A percentile compares a stretch with the other conserved stretches of the same genome.
Evolutionary conservation across 148 eudicot species (phyloP).

Genomic region (Rhododendron kiyosumense): DNA sequence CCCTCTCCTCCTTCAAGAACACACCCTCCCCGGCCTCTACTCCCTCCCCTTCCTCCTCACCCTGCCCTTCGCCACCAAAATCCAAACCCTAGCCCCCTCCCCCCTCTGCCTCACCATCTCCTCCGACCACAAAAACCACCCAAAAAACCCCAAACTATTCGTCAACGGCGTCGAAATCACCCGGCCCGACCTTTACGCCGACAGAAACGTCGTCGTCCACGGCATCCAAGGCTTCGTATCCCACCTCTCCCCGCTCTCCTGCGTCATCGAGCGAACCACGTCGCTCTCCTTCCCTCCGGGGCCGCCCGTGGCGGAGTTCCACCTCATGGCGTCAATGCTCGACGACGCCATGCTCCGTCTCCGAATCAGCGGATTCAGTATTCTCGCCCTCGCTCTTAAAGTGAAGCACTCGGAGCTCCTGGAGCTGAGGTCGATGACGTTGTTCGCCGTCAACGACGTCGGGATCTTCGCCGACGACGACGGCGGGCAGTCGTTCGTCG

Average conservation of each 20-base stretch:
- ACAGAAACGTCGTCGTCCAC: slow-evolving; percentile 11
- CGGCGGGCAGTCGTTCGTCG: slow-evolving; percentile 41
- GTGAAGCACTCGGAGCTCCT: neutral
- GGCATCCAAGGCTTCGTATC: slow-evolving; percentile 19
- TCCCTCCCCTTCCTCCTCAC: slow-evolving; percentile 25
- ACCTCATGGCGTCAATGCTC: slow-evolving; percentile 40
- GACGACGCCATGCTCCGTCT: slow-evolving; percentile 22
- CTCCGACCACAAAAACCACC: neutral
- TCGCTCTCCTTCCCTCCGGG: slow-evolving; percentile 29
- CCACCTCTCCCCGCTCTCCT: slow-evolving; percentile 20
- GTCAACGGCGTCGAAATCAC: slow-evolving; percentile 18
- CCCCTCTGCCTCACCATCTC: slow-evolving; percentile 15
- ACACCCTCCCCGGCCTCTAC: slow-evolving; percentile 44
- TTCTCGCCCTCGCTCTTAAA: slow-evolving; percentile 12
- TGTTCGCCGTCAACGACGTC: slow-evolving; percentile 36
- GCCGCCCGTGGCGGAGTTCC: slow-evolving; percentile 11
- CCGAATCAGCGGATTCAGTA: slow-evolving; percentile 17
- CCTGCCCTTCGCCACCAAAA: slow-evolving; percentile 40
- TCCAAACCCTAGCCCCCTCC: slow-evolving; percentile 26
- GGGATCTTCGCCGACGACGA: slow-evolving; percentile 42
- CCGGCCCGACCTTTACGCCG: slow-evolving; percentile 5
- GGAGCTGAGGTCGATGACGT: slow-evolving; percentile 13
- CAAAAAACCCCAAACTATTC: neutral
- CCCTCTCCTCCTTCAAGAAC: slow-evolving; percentile 47
- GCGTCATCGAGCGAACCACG: slow-evolving; percentile 11